Evolutionary conservation across 129 eudicot genomes (phyloP), one percentile per base, ranked within the genome.

Genomic region (Deinandra increscens): DNA sequence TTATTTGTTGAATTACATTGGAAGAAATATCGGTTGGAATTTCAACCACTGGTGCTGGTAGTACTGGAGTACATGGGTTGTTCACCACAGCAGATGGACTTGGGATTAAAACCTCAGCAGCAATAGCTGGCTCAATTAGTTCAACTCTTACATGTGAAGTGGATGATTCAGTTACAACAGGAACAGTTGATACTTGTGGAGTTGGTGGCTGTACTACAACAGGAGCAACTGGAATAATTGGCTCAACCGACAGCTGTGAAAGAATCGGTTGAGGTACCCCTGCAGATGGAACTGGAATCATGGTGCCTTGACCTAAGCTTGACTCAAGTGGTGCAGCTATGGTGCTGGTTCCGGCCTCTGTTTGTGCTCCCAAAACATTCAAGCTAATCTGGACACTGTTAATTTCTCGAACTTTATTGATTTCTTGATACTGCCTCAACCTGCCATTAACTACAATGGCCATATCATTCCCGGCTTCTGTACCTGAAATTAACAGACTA

Each of bases 381-480:
- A 60, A 20, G 54, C 60, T 66, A 41, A 38, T 50, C 9, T 72
- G 67, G 60, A 0, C 29, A 38, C 1, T 49, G 41, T 29, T 12
- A 18, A 55, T 66, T 26, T 51, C 78, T 71, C 15, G 59, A 41
- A 18, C 67, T 51, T 75, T 74, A 64, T 75, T 71, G 48, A 61
- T 4, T 60, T 78, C 85, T 50, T 58, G 77, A 39, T 38, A 55
- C n/a, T 79, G 50, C 79, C 71, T 80, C 41, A 37, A 51, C 60
- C 82, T 89, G 48, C 84, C 77, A 72, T 60, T 68, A 33, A 86
- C 70, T 39, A 84, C 75, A 71, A 79, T 79, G 18, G 72, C 77
- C 48, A 86, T 70, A 60, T 60, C 64, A 37, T 48, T 53, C 17
- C 70, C 76, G 5, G 76, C 59, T 64, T 75, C 93, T 38, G 88